Evolutionary conservation across 2,329 filamentous ascomycete species (phyloP).

Genomic region (Colletotrichum sp.): DNA sequence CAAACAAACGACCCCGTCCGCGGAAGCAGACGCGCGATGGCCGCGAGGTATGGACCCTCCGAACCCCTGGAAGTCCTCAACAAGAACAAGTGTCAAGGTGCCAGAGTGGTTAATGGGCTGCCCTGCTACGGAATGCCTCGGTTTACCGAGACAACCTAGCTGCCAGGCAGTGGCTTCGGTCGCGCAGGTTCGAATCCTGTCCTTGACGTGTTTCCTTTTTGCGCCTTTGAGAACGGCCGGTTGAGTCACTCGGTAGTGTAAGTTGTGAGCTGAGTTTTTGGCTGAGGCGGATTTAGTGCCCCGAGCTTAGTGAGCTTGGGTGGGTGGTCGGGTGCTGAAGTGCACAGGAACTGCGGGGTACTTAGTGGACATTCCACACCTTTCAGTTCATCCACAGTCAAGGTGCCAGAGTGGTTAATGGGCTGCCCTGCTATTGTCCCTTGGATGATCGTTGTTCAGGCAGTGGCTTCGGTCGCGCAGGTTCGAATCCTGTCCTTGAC

Average conservation of each 20-base stretch:
- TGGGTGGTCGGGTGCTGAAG: neutral
- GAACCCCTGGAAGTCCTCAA: neutral
- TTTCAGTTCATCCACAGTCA: accelerated
- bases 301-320: neutral
- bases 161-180: slow-evolving; percentile 21
- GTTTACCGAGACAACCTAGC: neutral
- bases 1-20: neutral
- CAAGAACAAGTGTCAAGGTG: slow-evolving; percentile 3
- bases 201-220: slow-evolving; percentile 3
- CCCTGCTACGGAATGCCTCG: slow-evolving; percentile 9
- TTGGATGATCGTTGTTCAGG: neutral
- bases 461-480: slow-evolving; percentile 12
- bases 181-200: slow-evolving; percentile 23
- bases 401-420: slow-evolving; percentile 14
- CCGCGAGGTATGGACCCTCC: neutral
- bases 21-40: neutral
- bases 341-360: neutral
- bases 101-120: slow-evolving; percentile 23
- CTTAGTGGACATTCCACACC: accelerated
- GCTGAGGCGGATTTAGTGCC: neutral
- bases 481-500: slow-evolving; percentile 10
- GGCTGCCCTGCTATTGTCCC: slow-evolving; percentile 1
- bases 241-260: neutral
- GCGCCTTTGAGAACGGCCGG: neutral
- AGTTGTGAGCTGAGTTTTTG: neutral